Conservation (phyloP, 176 grass and related monocot genomes). For the Lolium rigidum region DNA sequence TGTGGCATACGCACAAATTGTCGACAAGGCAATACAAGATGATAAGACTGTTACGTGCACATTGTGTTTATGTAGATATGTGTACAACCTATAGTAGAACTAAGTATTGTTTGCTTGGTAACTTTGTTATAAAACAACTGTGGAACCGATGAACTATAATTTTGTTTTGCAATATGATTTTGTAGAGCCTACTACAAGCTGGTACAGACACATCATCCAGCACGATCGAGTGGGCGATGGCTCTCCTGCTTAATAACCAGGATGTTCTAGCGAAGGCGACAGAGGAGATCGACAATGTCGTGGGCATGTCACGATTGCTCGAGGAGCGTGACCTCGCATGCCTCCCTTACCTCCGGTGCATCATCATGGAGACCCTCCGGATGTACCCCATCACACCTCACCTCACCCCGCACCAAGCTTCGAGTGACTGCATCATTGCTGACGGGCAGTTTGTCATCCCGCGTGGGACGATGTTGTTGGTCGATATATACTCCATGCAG, state of each 20-base stretch:
- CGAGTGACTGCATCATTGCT: background rate
- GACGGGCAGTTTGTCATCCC: background rate
- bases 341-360: conserved; percentile 51
- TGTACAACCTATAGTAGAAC: no score
- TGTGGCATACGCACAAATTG: no score
- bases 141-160: background rate
- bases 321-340: conserved; percentile 47
- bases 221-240: conserved; percentile 62
- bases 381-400: conserved; percentile 27
- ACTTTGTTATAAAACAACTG: background rate
- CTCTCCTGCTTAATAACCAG: conserved; percentile 54
- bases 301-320: conserved; percentile 44
- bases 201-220: conserved; percentile 53
- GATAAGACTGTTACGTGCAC: no score
- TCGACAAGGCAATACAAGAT: no score
- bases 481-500: conserved; percentile 59
- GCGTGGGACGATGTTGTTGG: conserved; percentile 41
- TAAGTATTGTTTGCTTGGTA: no score
- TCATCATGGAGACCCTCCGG: conserved; percentile 55
- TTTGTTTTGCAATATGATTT: background rate
- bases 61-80: no score
- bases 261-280: background rate
- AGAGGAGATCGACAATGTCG: conserved; percentile 39
- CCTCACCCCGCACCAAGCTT: conserved; percentile 35
- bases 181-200: conserved; percentile 49